Base-by-base conservation (phyloP, 2,329 filamentous ascomycete species). In the Nigrospora sphaerica region DNA sequence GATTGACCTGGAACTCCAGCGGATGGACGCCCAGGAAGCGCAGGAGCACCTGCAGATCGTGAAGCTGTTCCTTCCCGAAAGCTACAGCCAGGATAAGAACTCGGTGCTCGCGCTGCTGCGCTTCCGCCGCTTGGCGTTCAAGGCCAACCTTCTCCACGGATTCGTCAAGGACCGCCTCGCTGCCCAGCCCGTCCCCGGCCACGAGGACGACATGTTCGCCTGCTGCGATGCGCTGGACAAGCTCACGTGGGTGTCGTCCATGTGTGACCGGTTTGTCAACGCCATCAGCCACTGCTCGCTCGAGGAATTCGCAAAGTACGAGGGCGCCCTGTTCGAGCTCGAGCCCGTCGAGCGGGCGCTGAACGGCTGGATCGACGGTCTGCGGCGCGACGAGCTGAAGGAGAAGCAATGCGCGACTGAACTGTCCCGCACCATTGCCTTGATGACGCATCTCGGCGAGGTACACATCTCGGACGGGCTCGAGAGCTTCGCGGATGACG, bases 321-420 rank as follows among this genome's bases (percentile, higher is more conserved):
- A 89, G 57, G 83, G 85, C 37, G 87, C 90, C 2, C 67, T 93
- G 48, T 88, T 89, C 56, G 93, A 97, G 64, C 73, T 97, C 43
- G 88, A 95, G 61, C 89, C 91, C 1, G 88, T 97, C 12, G 93
- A 98, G 68, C 80, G 90, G 47, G 87, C 88, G 0, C 69, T 97
- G 42, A 95, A 95, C 59, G 79, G 78, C 46, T 95, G 90, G 81
- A 87, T 97, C 47, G 91, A 96, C 53, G 81, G 81, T 6, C 64
- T 96, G 46, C 84, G 89, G 52, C 83, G 82, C 44, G 90, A 95
- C 55, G 90, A 95, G 46, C 70, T 97, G 42, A 90, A 90, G 65
- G 86, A 92, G 66, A 81, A 85, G 62, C 85, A 88, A 57, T 90
- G 90, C 59, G 83, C 87, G 0, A 80, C 81, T 19, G 88, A 95